Evolutionary conservation across 2,329 filamentous ascomycete species (phyloP), one percentile per base, ranked within the genome.

Genomic region (Hymenoscyphus linearis): DNA sequence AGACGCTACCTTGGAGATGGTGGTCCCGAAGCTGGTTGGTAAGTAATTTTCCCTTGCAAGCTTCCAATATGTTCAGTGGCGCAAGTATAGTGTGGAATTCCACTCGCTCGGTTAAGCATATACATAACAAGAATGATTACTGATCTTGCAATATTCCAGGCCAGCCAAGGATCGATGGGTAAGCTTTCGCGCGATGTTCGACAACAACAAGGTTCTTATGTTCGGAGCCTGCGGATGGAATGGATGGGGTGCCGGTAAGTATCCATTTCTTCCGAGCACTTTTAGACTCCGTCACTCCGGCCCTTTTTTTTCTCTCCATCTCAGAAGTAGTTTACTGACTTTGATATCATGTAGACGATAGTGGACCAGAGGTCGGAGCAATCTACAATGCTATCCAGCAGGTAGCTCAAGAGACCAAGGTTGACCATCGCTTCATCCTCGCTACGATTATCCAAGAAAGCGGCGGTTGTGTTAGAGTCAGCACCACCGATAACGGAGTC

Each of bases 401-500:
- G 34, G 27, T 35, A 22, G 53, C 53, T 18, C 14, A 12, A 34
- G 53, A 35, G 27, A 55, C 53, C 4, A 37, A 37, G 7, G 53
- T 55, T 34, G 53, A 55, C 25, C 31, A 35, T 36, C 27, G 53
- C 31, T 55, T 36, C 31, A 55, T 55, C 22, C 35, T 55, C 14
- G 53, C 53, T n/a, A 34, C 31, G 1, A 35, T 55, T 5, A 55
- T 55, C 14, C 53, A 55, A 22, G 53, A 55, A n/a, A 22, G 16
- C 36, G 35, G 35, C 10, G 53, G 53, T n/a, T 55, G 53, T 22
- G 53, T 55, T 35, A 9, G 53, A 50, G 44, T 55, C 10, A 69
- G 69, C 12, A 64, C 64, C 18, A 62, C 64, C 47, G 61, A 64
- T 31, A 54, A 58, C 34, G 64, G 64, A 25, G 62, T 65, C 26